Evolutionary conservation across 371 early-diverging fungal species (phyloP), one percentile per base, ranked within the genome.

Genomic region (Furculomyces boomerangus): DNA sequence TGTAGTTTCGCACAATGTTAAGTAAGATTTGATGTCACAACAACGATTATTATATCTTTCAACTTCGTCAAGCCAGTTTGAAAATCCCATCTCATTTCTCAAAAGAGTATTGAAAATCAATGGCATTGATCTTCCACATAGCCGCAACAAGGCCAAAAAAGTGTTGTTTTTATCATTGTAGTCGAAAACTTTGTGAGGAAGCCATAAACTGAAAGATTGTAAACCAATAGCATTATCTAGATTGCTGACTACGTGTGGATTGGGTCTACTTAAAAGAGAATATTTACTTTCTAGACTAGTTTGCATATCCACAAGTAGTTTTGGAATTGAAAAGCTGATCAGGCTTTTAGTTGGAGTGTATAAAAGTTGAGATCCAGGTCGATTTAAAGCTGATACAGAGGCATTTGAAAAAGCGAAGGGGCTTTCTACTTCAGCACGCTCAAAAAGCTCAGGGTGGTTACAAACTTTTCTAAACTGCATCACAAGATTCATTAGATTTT

Each of bases 401-500:
- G 8, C 10, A 32, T 51, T 51, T 3, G 32, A 75, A 27, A 81
- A 73, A 2, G 79, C 71, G 59, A 82, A 71, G 1, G 93, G 88
- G 0, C 83, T 74, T 29, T 73, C 66, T 3, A 88, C 84, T 60
- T 88, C 87, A 0, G 86, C 88, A 35, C 93, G 84, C 63, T 95
- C 92, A 77, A 99, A 98, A 28, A 99, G 68, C 64, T 99, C 94
- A 0, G 98, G 98, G 67, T 98, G 98, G 61, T 96, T 96, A 71
- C 93, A 91, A 30, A 96, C 88, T 68, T 99, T 99, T 66, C 97
- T 84, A 68, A 97, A 84, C 66, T 98, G 97, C 93, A 98, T 94
- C 18, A 98, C 83, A 41, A 94, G 61, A 67, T 98, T 92, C 84
- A 90, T 90, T 63, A 91, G 70, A 61, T 79, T 83, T 60, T 88